phyloP scores from a whole-genome alignment of 345 rosid species.

The Corchorus olitorius region DNA sequence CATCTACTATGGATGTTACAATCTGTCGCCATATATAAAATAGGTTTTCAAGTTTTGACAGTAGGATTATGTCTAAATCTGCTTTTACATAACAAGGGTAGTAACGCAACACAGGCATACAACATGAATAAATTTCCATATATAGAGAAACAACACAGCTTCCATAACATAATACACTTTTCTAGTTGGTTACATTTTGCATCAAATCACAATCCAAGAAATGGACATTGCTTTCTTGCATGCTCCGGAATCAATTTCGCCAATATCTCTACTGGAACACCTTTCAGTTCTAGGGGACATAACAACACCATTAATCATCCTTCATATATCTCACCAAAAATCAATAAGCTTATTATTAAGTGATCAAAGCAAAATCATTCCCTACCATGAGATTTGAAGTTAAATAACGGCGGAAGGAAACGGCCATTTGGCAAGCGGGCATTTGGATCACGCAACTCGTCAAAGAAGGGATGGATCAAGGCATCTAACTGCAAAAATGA shows the following conservation, averaged over 20 bases:
- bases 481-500: constrained; percentile 65
- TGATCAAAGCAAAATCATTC: background rate
- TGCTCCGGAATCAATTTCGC: constrained; percentile 81
- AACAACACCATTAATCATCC: background rate
- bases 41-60: background rate
- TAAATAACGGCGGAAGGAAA: constrained; percentile 84
- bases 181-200: constrained; percentile 28
- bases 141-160: constrained; percentile 29
- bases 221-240: constrained; percentile 82
- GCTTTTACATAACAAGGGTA: constrained; percentile 31
- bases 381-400: constrained; percentile 85
- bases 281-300: constrained; percentile 71
- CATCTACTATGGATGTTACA: constrained; percentile 9
- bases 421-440: constrained; percentile 86
- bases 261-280: constrained; percentile 65
- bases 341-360: background rate
- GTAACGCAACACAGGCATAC: constrained; percentile 22
- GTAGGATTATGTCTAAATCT: constrained; percentile 28
- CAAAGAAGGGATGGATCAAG: constrained; percentile 91
- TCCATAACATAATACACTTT: constrained; percentile 28
- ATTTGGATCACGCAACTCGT: constrained; percentile 82
- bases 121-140: constrained; percentile 24
- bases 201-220: constrained; percentile 62
- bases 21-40: background rate
- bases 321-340: background rate